A percentile compares a stretch with the other conserved stretches of the same genome.
Conservation (phyloP, 441 rosid genomes). For the Gossypium davidsonii region DNA sequence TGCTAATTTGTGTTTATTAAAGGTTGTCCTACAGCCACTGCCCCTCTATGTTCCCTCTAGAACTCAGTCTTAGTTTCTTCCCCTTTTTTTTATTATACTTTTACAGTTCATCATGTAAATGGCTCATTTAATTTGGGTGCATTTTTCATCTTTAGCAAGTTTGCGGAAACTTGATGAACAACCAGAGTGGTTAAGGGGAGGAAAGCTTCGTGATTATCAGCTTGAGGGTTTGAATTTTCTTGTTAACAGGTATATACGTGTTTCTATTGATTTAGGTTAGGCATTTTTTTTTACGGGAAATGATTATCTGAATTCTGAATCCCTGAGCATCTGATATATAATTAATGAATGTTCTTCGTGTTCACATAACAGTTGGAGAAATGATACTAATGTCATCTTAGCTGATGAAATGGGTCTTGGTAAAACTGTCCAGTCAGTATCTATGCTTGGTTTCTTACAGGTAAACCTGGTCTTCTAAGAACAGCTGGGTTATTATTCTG, state of each 20-base stretch:
- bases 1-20: neutral
- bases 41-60: neutral
- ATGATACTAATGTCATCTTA: conserved; percentile 96
- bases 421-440: conserved; percentile 98
- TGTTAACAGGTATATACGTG: conserved; percentile 72
- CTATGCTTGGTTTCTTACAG: conserved; percentile 99
- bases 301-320: neutral
- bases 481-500: neutral
- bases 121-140: neutral
- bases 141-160: conserved; percentile 47
- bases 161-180: conserved; percentile 97
- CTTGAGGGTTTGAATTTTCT: conserved; percentile 97
- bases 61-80: neutral
- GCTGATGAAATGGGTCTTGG: conserved; percentile 99
- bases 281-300: conserved; percentile 12
- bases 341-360: conserved; percentile 16
- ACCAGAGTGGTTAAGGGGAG: conserved; percentile 95
- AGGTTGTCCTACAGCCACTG: neutral
- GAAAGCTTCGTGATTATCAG: conserved; percentile 98
- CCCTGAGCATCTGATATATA: conserved; percentile 10
- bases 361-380: conserved; percentile 72
- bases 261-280: conserved; percentile 10
- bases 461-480: conserved; percentile 29
- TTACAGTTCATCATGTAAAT: neutral
- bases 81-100: neutral